Conservation (phyloP, 805 yeast genomes). For the Scheffersomyces lignosus region DNA sequence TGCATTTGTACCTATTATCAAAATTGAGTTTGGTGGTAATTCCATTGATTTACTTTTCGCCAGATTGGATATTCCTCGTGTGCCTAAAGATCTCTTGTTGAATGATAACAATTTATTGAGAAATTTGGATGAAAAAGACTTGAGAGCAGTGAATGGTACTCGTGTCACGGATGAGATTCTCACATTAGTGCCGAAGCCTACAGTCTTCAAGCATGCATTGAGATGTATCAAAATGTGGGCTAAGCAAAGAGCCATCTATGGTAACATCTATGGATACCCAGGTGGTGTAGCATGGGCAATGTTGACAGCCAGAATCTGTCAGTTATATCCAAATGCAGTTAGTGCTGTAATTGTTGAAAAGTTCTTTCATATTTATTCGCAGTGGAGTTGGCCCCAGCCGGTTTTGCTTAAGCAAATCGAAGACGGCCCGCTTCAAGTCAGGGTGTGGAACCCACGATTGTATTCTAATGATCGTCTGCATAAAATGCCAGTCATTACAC, state of each 20-base stretch:
- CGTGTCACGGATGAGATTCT: constrained; percentile 95
- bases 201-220: constrained; percentile 88
- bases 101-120: constrained; percentile 82
- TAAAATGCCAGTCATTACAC: constrained; percentile 96
- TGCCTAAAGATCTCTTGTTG: constrained; percentile 71
- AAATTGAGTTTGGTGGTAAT: constrained; percentile 85
- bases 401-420: constrained; percentile 89
- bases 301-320: constrained; percentile 97
- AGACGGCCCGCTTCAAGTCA: constrained; percentile 94
- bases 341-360: constrained; percentile 88
- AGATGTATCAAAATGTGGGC: constrained; percentile 97
- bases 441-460: constrained; percentile 94
- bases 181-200: constrained; percentile 85
- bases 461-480: constrained; percentile 89
- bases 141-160: constrained; percentile 91
- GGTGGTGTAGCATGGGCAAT: constrained; percentile 99
- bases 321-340: constrained; percentile 92
- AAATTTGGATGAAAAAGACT: constrained; percentile 88
- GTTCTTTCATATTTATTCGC: constrained; percentile 79
- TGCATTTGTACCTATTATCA: constrained; percentile 96
- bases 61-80: constrained; percentile 75
- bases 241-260: constrained; percentile 89
- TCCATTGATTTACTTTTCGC: constrained; percentile 91
- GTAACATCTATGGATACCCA: constrained; percentile 94
- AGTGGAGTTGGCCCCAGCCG: constrained; percentile 99